Conservation (phyloP, 2,329 filamentous ascomycete genomes). For the Macrophomina phaseolina region DNA sequence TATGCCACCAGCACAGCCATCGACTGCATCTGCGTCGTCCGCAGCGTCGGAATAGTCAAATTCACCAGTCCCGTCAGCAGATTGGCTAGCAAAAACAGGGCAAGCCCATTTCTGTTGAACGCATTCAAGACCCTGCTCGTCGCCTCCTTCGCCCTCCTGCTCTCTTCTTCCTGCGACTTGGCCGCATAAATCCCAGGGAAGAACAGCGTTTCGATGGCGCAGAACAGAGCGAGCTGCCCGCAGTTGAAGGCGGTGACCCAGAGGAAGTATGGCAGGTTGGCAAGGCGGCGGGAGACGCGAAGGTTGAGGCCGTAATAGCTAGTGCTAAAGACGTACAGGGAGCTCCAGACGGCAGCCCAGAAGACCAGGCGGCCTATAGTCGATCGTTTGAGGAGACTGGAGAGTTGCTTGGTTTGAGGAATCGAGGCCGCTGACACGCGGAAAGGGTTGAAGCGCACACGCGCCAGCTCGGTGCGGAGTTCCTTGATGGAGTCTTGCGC, state of each 20-base stretch:
- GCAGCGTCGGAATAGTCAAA: slow-evolving; percentile 80
- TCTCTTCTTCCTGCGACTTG: slow-evolving; percentile 60
- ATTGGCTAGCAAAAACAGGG: slow-evolving; percentile 86
- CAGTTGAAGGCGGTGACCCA: slow-evolving; percentile 95
- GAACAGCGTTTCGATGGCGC: slow-evolving; percentile 75
- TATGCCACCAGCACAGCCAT: slow-evolving; percentile 80
- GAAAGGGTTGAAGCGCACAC: slow-evolving; percentile 16
- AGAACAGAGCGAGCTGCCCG: slow-evolving; percentile 79
- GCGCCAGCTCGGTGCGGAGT: neutral
- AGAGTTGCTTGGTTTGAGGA: slow-evolving; percentile 38
- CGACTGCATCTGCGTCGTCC: slow-evolving; percentile 67
- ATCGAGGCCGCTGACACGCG: neutral
- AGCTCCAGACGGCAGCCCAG: slow-evolving; percentile 72
- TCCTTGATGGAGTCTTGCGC: neutral
- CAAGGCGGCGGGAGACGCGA: slow-evolving; percentile 82
- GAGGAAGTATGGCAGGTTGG: slow-evolving; percentile 90
- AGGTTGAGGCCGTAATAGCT: slow-evolving; percentile 75
- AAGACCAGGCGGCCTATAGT: slow-evolving; percentile 68
- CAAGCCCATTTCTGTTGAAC: slow-evolving; percentile 87
- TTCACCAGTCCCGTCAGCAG: slow-evolving; percentile 89
- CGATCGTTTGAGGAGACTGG: slow-evolving; percentile 57
- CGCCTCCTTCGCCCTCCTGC: slow-evolving; percentile 67
- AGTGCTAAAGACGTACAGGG: slow-evolving; percentile 72
- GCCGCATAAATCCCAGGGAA: slow-evolving; percentile 75
- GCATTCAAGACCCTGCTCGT: slow-evolving; percentile 83